Conservation (phyloP, 1,284 basidiomycete species). For the Agaricales sp. region DNA sequence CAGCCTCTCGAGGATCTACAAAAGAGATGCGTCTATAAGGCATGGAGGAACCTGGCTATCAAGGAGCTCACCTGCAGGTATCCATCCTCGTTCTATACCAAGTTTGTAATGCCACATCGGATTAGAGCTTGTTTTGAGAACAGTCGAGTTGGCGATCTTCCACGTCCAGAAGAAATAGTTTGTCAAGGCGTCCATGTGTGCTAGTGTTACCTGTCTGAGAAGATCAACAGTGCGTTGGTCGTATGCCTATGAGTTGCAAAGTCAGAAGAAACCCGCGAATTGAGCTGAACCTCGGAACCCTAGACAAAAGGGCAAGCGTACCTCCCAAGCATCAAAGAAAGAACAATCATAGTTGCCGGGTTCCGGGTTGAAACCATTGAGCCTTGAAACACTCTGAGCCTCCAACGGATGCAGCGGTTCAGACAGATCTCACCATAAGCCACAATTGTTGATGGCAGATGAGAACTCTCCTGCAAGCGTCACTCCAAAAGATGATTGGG, state of each 20-base stretch:
- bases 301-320: neutral
- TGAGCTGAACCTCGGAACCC: neutral
- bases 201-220: slow-evolving; percentile 36
- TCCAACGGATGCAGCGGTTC: neutral
- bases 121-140: slow-evolving; percentile 14
- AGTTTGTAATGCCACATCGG: slow-evolving; percentile 58
- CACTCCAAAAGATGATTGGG: slow-evolving; percentile 35
- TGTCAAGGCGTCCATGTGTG: slow-evolving; percentile 31
- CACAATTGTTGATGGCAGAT: slow-evolving; percentile 37
- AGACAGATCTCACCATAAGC: neutral
- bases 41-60: no score
- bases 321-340: neutral
- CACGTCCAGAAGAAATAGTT: slow-evolving; percentile 23
- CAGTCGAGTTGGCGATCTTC: slow-evolving; percentile 45
- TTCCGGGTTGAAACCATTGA: neutral
- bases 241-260: no score
- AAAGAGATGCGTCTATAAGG: no score
- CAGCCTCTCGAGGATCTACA: slow-evolving; percentile 41
- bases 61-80: slow-evolving; percentile 30
- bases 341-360: neutral
- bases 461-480: slow-evolving; percentile 50
- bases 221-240: slow-evolving; percentile 29
- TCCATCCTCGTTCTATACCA: slow-evolving; percentile 54
- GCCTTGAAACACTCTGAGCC: neutral
- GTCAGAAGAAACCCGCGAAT: neutral